Percentiles rank a stretch among this genome's conserved stretches.
Conservation (phyloP, 306 rosid genomes). For the Neltuma alba region DNA sequence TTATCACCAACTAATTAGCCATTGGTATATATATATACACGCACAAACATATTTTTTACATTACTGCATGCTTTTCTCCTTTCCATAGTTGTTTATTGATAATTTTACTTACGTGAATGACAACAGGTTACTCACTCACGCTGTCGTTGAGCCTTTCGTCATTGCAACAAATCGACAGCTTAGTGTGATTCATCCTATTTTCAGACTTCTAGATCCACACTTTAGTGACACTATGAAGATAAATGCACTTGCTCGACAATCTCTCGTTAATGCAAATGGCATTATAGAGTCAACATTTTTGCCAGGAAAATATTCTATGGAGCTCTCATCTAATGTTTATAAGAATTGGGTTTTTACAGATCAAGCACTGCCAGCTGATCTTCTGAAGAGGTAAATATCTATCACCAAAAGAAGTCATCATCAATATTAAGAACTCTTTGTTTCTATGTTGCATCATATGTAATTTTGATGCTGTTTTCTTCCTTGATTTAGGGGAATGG, state of each 20-base stretch:
- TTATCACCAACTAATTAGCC: neutral
- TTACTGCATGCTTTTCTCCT: neutral
- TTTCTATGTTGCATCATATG: too few relatives aligned
- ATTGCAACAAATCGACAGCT: neutral
- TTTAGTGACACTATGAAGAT: constrained; percentile 2
- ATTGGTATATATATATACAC: neutral
- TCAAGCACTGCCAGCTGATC: neutral
- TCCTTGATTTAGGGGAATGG: neutral
- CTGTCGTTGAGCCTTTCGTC: neutral
- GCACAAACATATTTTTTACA: too few relatives aligned
- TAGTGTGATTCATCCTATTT: neutral
- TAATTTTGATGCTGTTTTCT: neutral
- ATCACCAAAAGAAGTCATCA: neutral
- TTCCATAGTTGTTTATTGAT: neutral
- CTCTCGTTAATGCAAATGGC: neutral
- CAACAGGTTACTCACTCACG: constrained; percentile 2
- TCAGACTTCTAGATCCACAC: neutral
- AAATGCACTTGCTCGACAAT: neutral
- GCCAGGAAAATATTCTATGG: neutral
- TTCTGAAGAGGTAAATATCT: neutral
- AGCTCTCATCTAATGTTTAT: neutral
- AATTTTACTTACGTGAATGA: neutral
- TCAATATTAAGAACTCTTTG: neutral
- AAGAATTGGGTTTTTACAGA: neutral
- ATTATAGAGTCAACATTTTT: constrained; percentile 8